Evolutionary conservation across 345 rosid species (phyloP), one percentile per base, ranked within the genome.

Genomic region (Turritis glabra): DNA sequence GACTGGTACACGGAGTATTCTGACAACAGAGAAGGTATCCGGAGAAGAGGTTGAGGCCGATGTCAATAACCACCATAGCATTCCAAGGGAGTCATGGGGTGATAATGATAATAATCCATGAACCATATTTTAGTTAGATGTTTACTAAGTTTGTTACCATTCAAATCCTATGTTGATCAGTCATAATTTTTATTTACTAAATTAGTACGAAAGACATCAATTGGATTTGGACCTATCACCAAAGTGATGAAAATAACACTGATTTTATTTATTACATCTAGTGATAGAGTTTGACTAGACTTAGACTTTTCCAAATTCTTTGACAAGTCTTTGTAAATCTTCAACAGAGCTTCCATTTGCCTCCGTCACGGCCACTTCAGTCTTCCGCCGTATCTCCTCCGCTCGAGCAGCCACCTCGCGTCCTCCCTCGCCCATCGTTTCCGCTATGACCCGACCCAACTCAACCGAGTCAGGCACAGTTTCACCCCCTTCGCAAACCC

Each of bases 381-480:
- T 70, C 17, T 90, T 51, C 5, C 52, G 72, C 38, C 35, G 70
- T 72, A 86, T 58, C 61, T 71, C 82, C 41, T 47, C 71, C 0
- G 84, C 91, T 41, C 50, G 78, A 21, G 5, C 32, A 75, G 67
- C 83, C 48, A 71, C 69, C 12, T 15, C 48, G 1, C 23, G 10
- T 54, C 29, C 70, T 15, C 25, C 78, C 10, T 65, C 81, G 10
- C 71, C 74, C 74, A 82, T 68, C 0, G 76, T 63, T 62, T 72
- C 80, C 0, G 67, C 64, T 1, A 87, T 82, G 9, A 54, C 50
- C 60, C 30, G 60, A 4, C 81, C 83, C 67, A 89, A 44, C 77
- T 78, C 82, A 6, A 71, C 76, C 51, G 91, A 69, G 71, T 89
- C 80, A 0, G 90, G 95, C 7, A 91, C 91, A 17, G 85, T 33